Percentiles rank a stretch among this genome's conserved stretches.
phyloP scores from a whole-genome alignment of 495 filamentous ascomycete species.

The Gamarada debralockiae region DNA sequence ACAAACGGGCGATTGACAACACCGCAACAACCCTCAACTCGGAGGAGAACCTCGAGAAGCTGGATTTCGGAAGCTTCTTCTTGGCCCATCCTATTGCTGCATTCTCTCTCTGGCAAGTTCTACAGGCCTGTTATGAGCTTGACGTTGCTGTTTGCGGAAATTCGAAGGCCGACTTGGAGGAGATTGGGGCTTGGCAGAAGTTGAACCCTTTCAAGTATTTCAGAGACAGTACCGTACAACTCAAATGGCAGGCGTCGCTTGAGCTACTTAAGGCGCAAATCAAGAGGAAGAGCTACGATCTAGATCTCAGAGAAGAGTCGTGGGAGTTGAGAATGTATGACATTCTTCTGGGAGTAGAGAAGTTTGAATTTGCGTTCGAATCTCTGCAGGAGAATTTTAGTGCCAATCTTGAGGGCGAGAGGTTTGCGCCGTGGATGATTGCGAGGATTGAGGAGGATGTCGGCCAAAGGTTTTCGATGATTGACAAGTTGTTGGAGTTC shows the following conservation, averaged over 20 bases:
- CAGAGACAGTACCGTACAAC: no score
- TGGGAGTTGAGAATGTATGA: conserved; percentile 13
- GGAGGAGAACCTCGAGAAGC: background rate
- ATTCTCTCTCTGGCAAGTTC: conserved; percentile 12
- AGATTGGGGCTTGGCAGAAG: conserved; percentile 1
- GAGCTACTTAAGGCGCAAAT: conserved; percentile 5
- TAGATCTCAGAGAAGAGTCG: background rate
- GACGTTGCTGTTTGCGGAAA: conserved; percentile 5
- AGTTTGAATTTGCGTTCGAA: conserved; percentile 6
- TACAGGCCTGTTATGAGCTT: conserved; percentile 9
- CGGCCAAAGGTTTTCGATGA: conserved; percentile 8
- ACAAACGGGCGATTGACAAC: background rate
- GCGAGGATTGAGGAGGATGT: conserved; percentile 8
- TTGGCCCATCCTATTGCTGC: conserved; percentile 8
- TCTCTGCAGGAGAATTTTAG: conserved; percentile 10
- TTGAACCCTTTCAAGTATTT: conserved; percentile 7
- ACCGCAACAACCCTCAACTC: background rate
- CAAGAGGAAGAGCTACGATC: background rate
- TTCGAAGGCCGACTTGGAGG: background rate
- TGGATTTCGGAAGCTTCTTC: conserved; percentile 9
- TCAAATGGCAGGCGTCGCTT: no score
- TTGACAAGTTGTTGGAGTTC: conserved; percentile 7
- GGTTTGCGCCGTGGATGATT: conserved; percentile 8
- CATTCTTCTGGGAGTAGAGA: conserved; percentile 9
- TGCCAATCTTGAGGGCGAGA: background rate